A percentile compares a stretch with the other conserved stretches of the same genome.
These are phyloP conservation scores for Melocanna baccifera DNA, from an alignment of 176 grass and related monocot species.

Conservation along the genomic window DNA sequence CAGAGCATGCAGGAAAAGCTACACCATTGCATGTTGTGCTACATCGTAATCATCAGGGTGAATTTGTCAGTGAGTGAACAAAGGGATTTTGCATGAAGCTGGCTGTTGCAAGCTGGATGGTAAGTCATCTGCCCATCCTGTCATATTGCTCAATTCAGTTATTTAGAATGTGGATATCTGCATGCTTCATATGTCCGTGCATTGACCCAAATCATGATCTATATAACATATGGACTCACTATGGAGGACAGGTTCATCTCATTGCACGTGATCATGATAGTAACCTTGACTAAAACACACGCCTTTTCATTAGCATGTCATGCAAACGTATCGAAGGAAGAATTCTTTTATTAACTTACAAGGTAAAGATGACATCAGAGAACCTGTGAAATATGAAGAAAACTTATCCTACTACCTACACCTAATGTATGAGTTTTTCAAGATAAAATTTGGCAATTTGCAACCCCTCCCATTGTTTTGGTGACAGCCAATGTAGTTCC, in stretches of 20 bases:
- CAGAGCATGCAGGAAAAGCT: neutral
- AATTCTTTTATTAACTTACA: neutral
- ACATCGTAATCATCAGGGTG: conserved; percentile 21
- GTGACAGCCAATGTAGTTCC: no score
- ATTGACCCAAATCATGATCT: neutral
- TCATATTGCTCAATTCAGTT: conserved; percentile 19
- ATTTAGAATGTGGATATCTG: conserved; percentile 5
- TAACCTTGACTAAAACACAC: conserved; percentile 9
- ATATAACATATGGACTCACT: neutral
- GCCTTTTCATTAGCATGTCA: conserved; percentile 5
- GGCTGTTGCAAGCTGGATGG: conserved; percentile 76
- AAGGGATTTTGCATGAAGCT: conserved; percentile 55
- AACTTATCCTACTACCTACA: no score
- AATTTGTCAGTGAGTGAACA: conserved; percentile 39
- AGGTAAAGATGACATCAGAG: no score
- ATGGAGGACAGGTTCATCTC: neutral
- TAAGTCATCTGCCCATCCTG: conserved; percentile 41
- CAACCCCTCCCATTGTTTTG: no score
- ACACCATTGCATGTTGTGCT: neutral
- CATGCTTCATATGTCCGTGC: neutral
- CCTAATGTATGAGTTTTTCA: no score
- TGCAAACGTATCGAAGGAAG: neutral
- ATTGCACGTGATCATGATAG: neutral
- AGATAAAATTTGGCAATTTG: no score
- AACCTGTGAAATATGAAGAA: no score